These are phyloP conservation scores for Zymoseptoria passerinii DNA, from an alignment of 2,329 filamentous ascomycete species.

Conservation along the genomic window DNA sequence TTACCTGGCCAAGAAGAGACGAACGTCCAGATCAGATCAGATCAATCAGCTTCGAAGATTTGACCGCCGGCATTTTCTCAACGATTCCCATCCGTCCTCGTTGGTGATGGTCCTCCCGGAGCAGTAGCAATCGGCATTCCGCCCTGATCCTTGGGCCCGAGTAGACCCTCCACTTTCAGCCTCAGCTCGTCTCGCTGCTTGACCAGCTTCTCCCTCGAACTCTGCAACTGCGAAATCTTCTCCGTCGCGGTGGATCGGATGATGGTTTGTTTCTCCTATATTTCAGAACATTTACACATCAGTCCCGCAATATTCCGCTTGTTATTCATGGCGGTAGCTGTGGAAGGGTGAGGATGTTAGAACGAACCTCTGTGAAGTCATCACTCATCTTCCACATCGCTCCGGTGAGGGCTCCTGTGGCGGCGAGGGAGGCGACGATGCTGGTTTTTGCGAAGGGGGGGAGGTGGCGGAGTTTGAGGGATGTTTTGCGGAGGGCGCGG, in stretches of 20 bases:
- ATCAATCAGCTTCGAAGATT: no score
- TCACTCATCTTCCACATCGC: conserved; percentile 49
- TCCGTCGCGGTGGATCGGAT: conserved; percentile 46
- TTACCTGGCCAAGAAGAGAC: no score
- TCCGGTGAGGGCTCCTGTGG: conserved; percentile 51
- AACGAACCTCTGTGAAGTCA: conserved; percentile 32
- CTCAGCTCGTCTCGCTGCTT: conserved; percentile 47
- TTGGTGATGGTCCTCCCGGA: no score
- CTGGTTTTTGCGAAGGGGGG: conserved; percentile 40
- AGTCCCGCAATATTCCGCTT: no score
- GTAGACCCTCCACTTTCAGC: conserved; percentile 43
- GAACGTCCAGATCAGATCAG: no score
- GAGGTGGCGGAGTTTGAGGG: background rate
- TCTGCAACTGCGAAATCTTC: conserved; percentile 47
- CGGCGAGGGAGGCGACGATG: conserved; percentile 48
- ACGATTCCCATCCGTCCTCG: background rate
- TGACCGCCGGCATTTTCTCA: background rate
- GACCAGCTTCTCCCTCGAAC: conserved; percentile 42
- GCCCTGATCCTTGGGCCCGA: background rate
- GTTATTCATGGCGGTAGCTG: no score
- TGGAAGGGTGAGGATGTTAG: no score
- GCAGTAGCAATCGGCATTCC: background rate
- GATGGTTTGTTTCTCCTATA: conserved; percentile 34
- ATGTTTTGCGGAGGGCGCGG: background rate
- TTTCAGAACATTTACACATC: background rate